Base-by-base conservation (phyloP, 164 flowering plant species). In the Dillenia turbinata region DNA sequence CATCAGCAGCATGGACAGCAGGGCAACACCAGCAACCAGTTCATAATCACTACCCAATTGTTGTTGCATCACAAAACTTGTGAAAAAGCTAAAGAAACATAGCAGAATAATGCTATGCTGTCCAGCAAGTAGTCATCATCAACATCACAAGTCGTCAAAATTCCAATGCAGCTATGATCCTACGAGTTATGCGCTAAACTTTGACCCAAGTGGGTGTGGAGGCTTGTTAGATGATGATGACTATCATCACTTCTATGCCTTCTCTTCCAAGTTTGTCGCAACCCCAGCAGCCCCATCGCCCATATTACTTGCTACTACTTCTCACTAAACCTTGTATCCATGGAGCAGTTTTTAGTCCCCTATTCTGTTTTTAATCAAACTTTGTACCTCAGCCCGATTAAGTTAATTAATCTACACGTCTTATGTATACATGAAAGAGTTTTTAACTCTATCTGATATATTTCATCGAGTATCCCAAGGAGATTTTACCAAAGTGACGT, bases 131-230 rank as follows among this genome's bases (percentile, higher is more conserved):
- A 64, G 71, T 33, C 33, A 26, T 5, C 33, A 16, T 68, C 63
- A n/a, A 59, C 48, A 12, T n/a, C 58, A n/a, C 0, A 33, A 33
- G 33, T 17, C 57, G 13, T 49, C 70, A 14, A 52, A 81, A 10
- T 72, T 76, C 62, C 77, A 79, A 33, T 82, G 85, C 66, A 73
- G 71, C 17, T 86, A 86, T 55, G 92, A 84, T 60, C 85, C 87
- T 5, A 13, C 67, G 62, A 86, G 92, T 66, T 86, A 84, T 44
- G 69, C 92, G 10, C 78, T 79, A 40, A 84, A 86, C 78, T 86
- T 86, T 44, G 92, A 86, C 45, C 45, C 70, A 0, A 66, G 71
- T 57, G 73, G 73, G n/a, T 68, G 70, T 8, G 77, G 80, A 8
- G 61, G 56, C 46, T 43, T 63, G 44, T 7, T 66, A 17, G 83